Conservation (phyloP, 202 grass and related monocot species). For the Carex arenaria region DNA sequence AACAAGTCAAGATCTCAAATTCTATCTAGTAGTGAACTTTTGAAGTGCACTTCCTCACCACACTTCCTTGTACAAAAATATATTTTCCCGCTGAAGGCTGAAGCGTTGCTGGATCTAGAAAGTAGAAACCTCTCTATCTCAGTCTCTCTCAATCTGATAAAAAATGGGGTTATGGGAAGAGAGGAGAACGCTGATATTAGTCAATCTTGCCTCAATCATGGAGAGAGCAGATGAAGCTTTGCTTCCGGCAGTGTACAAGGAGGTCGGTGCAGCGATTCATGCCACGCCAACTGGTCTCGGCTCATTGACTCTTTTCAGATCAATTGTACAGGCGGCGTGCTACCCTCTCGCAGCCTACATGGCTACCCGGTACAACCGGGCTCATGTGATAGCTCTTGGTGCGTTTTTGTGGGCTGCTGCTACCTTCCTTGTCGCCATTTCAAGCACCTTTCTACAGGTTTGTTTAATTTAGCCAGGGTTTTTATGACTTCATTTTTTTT, state of each 20-base stretch:
- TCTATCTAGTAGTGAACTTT: not conserved
- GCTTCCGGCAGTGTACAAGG: conserved; percentile 74
- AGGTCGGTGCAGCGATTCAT: conserved; percentile 67
- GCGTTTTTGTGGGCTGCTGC: conserved; percentile 77
- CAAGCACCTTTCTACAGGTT: conserved; percentile 63
- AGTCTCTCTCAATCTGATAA: not conserved
- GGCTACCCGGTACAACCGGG: conserved; percentile 60
- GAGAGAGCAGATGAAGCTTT: conserved; percentile 84
- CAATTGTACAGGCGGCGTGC: conserved; percentile 63
- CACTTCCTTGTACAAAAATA: not conserved
- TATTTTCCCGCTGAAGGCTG: not conserved
- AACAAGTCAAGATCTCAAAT: not conserved
- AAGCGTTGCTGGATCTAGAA: not conserved
- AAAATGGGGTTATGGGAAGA: conserved; percentile 26
- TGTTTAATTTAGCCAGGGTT: not conserved
- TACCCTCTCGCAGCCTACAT: conserved; percentile 85
- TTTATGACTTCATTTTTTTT: not conserved
- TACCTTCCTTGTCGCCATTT: conserved; percentile 83
- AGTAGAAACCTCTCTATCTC: not conserved
- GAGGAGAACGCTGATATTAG: conserved; percentile 48
- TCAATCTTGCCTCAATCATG: conserved; percentile 82
- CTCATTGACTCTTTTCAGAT: conserved; percentile 72
- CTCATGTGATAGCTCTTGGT: conserved; percentile 62
- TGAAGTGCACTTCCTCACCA: not conserved
- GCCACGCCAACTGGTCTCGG: conserved; percentile 64